These are phyloP conservation scores for Rosa lucieae DNA, from an alignment of 306 rosid genomes.

Conservation along the genomic window DNA sequence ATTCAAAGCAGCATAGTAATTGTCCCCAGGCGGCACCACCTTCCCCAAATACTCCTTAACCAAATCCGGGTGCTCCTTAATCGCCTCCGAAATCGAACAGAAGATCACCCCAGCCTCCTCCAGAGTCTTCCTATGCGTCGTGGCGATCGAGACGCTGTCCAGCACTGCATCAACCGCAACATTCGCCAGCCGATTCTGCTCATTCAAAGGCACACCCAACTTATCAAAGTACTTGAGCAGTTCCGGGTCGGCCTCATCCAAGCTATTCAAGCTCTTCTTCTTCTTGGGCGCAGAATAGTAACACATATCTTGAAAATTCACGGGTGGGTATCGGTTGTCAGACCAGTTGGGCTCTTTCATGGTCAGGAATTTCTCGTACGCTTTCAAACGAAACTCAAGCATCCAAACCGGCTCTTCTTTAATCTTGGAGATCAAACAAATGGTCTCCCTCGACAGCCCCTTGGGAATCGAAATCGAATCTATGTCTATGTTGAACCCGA, in stretches of 20 bases:
- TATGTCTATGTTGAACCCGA: conserved; percentile 64
- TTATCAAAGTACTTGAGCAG: conserved; percentile 72
- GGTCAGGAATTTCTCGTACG: conserved; percentile 59
- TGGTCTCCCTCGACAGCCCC: conserved; percentile 66
- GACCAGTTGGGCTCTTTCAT: conserved; percentile 86
- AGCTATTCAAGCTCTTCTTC: conserved; percentile 53
- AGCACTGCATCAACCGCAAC: conserved; percentile 88
- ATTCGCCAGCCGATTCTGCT: conserved; percentile 76
- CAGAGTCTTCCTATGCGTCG: conserved; percentile 76
- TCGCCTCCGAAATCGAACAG: conserved; percentile 88
- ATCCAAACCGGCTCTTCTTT: conserved; percentile 89
- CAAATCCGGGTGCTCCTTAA: conserved; percentile 74
- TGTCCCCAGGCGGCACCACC: conserved; percentile 82
- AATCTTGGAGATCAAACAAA: conserved; percentile 55
- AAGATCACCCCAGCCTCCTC: conserved; percentile 82
- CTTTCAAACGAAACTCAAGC: conserved; percentile 72
- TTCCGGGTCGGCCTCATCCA: conserved; percentile 86
- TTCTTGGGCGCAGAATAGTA: conserved; percentile 86
- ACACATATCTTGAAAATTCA: conserved; percentile 71
- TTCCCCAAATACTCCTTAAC: conserved; percentile 66
- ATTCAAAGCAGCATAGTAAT: conserved; percentile 77
- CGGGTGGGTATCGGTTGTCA: conserved; percentile 56
- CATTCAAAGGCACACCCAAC: conserved; percentile 73
- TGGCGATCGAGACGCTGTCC: conserved; percentile 87
- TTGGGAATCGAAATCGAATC: conserved; percentile 84